Evolutionary conservation across 192 early-diverging fungal genomes (phyloP).

Genomic region (Backusella psychrophila): DNA sequence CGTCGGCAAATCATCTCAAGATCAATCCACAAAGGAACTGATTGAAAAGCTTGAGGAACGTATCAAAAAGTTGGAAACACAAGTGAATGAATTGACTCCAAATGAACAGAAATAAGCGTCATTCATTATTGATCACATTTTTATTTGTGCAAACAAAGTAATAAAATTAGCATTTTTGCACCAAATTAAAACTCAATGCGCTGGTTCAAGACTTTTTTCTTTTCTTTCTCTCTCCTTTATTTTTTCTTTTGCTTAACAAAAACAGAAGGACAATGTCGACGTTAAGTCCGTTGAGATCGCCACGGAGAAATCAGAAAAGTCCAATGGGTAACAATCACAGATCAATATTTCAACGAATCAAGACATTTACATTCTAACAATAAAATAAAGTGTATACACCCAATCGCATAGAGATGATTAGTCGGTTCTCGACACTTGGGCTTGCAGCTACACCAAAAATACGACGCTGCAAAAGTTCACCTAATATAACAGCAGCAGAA

Average conservation of each 20-base stretch:
- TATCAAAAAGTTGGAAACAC: slow-evolving; percentile 23
- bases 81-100: neutral
- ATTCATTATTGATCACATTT: neutral
- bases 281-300: neutral
- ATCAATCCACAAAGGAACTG: neutral
- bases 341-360: neutral
- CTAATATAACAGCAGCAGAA: neutral
- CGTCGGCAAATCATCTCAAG: neutral
- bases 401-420: neutral
- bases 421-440: neutral
- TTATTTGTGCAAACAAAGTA: neutral
- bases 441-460: neutral
- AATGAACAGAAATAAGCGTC: neutral
- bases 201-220: neutral
- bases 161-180: too few relatives aligned
- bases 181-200: too few relatives aligned
- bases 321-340: neutral
- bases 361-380: neutral
- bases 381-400: neutral
- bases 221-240: neutral
- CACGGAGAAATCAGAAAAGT: neutral
- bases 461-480: neutral
- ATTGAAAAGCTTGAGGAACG: slow-evolving; percentile 30
- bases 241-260: neutral
- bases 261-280: neutral